Conservation (phyloP, 23 red algal species). For the Gracilaria gracilis region DNA sequence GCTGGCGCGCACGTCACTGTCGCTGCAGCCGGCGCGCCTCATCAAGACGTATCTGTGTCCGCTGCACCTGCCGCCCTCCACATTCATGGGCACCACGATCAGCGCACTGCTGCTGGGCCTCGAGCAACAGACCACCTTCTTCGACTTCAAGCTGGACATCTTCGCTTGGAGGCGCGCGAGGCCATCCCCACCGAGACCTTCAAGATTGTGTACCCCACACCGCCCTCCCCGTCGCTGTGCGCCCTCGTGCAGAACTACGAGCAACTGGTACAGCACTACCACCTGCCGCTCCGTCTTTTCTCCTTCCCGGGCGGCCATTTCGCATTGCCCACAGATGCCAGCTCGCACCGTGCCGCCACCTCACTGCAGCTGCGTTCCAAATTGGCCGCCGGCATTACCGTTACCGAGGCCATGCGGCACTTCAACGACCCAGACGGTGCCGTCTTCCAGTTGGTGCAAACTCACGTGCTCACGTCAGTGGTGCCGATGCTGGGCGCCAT, state of each 20-base stretch:
- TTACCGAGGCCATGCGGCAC: slow-evolving; percentile 53
- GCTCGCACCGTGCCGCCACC: slow-evolving; percentile 41
- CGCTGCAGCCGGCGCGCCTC: neutral
- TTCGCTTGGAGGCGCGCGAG: slow-evolving; percentile 49
- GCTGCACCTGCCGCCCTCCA: neutral
- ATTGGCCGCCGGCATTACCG: neutral
- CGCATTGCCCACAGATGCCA: slow-evolving; percentile 48
- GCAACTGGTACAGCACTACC: slow-evolving; percentile 10
- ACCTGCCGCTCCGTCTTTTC: slow-evolving; percentile 17
- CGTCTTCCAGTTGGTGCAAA: slow-evolving; percentile 59
- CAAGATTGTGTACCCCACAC: slow-evolving; percentile 59
- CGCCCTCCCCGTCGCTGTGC: slow-evolving; percentile 37
- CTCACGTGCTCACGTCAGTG: slow-evolving; percentile 26
- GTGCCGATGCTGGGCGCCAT: neutral
- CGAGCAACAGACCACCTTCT: slow-evolving; percentile 28
- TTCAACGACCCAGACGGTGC: slow-evolving; percentile 51
- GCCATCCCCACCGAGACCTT: slow-evolving; percentile 54
- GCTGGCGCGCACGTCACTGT: neutral
- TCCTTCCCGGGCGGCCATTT: slow-evolving; percentile 64
- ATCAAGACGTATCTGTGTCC: slow-evolving; percentile 29
- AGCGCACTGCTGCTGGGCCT: neutral
- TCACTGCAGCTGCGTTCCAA: slow-evolving; percentile 58
- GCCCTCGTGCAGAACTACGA: no score
- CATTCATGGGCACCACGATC: slow-evolving; percentile 36
- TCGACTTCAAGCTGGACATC: slow-evolving; percentile 25